Base-by-base conservation (phyloP, 2,329 filamentous ascomycete genomes). In the Harringtonia lauricola region DNA sequence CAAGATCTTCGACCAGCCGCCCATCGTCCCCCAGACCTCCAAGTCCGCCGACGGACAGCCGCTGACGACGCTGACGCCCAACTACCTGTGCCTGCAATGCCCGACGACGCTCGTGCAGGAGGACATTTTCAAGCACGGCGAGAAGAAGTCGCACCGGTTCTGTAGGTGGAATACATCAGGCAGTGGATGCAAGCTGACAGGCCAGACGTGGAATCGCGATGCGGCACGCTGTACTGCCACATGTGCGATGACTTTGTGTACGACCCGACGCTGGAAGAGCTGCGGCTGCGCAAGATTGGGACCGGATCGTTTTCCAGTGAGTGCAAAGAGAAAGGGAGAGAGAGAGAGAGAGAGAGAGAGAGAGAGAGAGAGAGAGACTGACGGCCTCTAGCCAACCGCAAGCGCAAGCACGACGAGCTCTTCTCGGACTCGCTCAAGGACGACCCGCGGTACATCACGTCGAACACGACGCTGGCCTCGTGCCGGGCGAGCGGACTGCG, bases 201-300 rank as follows among this genome's bases (percentile, higher is more conserved):
- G 18, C 3, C 52, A 88, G 84, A 83, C 57, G 82, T 89, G 33
- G 86, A 92, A 56, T 90, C 85, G 21, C 71, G 79, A 46, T 81
- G 74, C 52, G 86, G 85, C 33, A 73, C 78, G 40, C 65, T 92
- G 8, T 90, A 83, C 62, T 92, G 86, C 60, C 82, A 87, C 51
- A 80, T 86, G 57, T 92, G 86, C 57, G 76, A 84, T 56, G 86
- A 92, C 58, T 79, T 86, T 50, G 81, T 92, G 28, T 90, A 85
- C 71, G 86, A 92, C 53, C 83, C 84, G 7, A 84, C 82, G 7
- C 67, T 92, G 6, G 86, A 92, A 57, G 81, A 84, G 42, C 72
- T 88, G 44, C 74, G 86, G 47, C 64, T 86, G 35, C 72, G 79
- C 45, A 85, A 86, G 60, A 75, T 81, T 52, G 79, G 77, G 10